Conservation (phyloP, 2,329 filamentous ascomycete genomes). For the Clathrospora elynae region DNA sequence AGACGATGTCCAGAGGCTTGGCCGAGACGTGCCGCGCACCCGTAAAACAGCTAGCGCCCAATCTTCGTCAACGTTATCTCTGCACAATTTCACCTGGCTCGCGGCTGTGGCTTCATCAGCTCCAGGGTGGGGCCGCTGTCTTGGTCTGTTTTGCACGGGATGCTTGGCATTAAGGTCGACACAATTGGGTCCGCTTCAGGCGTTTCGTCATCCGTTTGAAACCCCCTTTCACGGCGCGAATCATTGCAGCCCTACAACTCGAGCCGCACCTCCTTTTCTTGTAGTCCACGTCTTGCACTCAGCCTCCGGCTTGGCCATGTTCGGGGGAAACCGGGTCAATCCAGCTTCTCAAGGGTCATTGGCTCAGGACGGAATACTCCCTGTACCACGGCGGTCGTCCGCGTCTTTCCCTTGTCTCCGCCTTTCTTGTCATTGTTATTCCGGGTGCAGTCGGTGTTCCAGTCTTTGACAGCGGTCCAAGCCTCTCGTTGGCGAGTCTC, state of each 20-base stretch:
- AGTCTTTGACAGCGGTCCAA: too few relatives aligned
- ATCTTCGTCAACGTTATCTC: slow-evolving; percentile 21
- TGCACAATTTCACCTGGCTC: slow-evolving; percentile 20
- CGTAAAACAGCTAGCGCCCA: slow-evolving; percentile 19
- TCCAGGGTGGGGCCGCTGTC: slow-evolving; percentile 32
- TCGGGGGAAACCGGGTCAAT: slow-evolving; percentile 22
- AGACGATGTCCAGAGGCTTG: slow-evolving; percentile 22
- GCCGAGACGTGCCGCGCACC: slow-evolving; percentile 21
- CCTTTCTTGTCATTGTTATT: slow-evolving; percentile 5
- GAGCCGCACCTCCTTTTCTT: slow-evolving; percentile 34
- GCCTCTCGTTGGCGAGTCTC: too few relatives aligned
- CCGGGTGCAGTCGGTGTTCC: too few relatives aligned
- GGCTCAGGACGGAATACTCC: slow-evolving; percentile 10
- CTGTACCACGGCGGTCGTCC: slow-evolving; percentile 16
- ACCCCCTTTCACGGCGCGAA: slow-evolving; percentile 27
- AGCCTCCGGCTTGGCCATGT: slow-evolving; percentile 17
- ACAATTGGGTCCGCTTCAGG: slow-evolving; percentile 37
- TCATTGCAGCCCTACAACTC: slow-evolving; percentile 23
- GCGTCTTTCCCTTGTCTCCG: background rate
- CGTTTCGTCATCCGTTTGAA: slow-evolving; percentile 46
- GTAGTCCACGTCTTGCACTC: slow-evolving; percentile 26
- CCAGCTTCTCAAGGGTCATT: slow-evolving; percentile 7
- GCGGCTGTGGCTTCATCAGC: slow-evolving; percentile 30
- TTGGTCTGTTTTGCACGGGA: slow-evolving; percentile 37
- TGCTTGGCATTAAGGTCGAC: slow-evolving; percentile 39